Evolutionary conservation across 1,139 yeast species (phyloP).

Genomic region (Starmera stellimalicola): DNA sequence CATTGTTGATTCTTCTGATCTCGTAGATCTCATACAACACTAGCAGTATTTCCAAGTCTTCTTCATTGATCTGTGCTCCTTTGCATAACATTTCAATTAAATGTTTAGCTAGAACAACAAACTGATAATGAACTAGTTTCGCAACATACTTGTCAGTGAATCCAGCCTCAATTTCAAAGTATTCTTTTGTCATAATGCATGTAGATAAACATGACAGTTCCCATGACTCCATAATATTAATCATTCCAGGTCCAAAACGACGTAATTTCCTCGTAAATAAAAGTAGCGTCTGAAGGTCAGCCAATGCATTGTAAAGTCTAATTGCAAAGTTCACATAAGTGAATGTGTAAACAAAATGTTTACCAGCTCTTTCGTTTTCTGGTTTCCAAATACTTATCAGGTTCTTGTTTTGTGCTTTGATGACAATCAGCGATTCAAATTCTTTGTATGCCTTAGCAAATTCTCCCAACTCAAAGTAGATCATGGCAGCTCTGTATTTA

Average conservation of each 20-base stretch:
- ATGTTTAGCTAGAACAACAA: slow-evolving; percentile 30
- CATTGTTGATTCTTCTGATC: slow-evolving; percentile 65
- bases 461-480: slow-evolving; percentile 45
- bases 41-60: slow-evolving; percentile 29
- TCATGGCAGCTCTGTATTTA: slow-evolving; percentile 59
- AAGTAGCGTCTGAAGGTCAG: slow-evolving; percentile 52
- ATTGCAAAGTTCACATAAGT: slow-evolving; percentile 61
- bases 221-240: slow-evolving; percentile 55
- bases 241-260: slow-evolving; percentile 68
- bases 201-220: slow-evolving; percentile 41
- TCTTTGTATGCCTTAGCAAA: slow-evolving; percentile 49
- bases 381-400: slow-evolving; percentile 91
- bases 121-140: slow-evolving; percentile 37
- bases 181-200: slow-evolving; percentile 40
- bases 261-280: slow-evolving; percentile 61
- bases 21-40: slow-evolving; percentile 49
- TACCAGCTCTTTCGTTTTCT: slow-evolving; percentile 84
- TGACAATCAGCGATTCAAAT: slow-evolving; percentile 51
- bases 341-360: slow-evolving; percentile 72
- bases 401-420: slow-evolving; percentile 62
- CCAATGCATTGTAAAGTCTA: slow-evolving; percentile 40
- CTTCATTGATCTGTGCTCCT: slow-evolving; percentile 19
- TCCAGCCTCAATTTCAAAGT: slow-evolving; percentile 34
- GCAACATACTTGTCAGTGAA: slow-evolving; percentile 48
- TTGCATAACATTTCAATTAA: slow-evolving; percentile 23